Base-by-base conservation (phyloP, 2,329 filamentous ascomycete species). In the Mycosphaerella sp. region DNA sequence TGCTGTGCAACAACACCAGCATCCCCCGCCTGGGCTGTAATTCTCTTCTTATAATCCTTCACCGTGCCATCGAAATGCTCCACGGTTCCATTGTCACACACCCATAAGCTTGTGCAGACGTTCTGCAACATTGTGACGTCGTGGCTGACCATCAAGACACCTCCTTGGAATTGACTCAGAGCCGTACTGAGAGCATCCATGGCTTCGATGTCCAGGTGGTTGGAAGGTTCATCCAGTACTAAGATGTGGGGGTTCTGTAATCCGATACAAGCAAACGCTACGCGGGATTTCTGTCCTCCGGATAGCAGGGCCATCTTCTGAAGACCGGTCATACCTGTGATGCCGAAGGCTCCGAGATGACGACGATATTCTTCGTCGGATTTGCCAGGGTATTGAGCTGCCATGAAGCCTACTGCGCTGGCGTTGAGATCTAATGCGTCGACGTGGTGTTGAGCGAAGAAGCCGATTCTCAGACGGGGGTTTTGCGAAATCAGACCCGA, bases 371-470 rank as follows among this genome's bases (percentile, higher is more conserved):
- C 93, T 71, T 98, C 93, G 68, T 98, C 93, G 7, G 87, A 87
- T 69, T 82, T 87, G 50, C 93, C 93, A 0, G 88, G 90, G 68
- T 93, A 97, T 44, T 77, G 85, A 71, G 88, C 90, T 27, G 93
- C 82, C 90, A 98, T 97, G 78, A 97, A 98, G 55, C 86, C 86
- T 49, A 98, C 93, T 21, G 93, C 89, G 62, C 87, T 93, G 59
- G 82, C 82, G 57, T 82, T 93, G 59, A 98, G 77, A 68, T 98
- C 93, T 41, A 98, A 78, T 10, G 90, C 91, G 69, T 98, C 93
- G 59, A 98, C 89, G 75, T 98, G 93, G 70, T 98, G 93, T 72
- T 98, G 93, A 3, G 93, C 93, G 66, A 98, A 98, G 80, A 94
- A 98, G 40, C 93, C 93, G 56, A 98, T 80, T 42, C 93, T 84